Percentiles rank a stretch among this genome's conserved stretches.
These are phyloP conservation scores for Tolypocladium endophyticum DNA, from an alignment of 2,329 filamentous ascomycete species.

Conservation along the genomic window DNA sequence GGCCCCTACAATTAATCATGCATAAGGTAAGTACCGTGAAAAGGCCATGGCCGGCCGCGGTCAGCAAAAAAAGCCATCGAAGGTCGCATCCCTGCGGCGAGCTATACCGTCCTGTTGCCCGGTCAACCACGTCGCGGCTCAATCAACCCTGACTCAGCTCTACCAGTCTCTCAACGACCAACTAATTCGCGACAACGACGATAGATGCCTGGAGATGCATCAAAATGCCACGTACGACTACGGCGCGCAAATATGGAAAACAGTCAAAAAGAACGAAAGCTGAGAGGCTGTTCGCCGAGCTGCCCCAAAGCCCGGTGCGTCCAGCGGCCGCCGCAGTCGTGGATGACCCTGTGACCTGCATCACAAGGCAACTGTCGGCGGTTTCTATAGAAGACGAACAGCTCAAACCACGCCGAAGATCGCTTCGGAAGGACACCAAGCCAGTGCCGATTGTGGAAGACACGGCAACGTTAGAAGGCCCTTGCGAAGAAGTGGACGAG, in stretches of 20 bases:
- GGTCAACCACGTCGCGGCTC: background rate
- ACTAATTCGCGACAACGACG: background rate
- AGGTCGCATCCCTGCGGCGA: no score
- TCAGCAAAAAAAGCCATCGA: background rate
- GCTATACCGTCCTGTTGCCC: background rate
- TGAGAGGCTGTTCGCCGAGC: conserved; percentile 38
- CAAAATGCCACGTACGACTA: conserved; percentile 33
- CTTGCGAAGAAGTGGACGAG: background rate
- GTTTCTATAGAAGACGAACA: conserved; percentile 15
- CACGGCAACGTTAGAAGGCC: background rate
- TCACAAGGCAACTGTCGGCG: conserved; percentile 23
- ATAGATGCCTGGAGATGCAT: background rate
- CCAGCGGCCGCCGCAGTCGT: conserved; percentile 7
- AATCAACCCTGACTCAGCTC: background rate
- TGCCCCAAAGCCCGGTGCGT: conserved; percentile 39
- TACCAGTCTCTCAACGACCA: background rate
- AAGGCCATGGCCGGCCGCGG: no score
- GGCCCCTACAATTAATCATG: no score
- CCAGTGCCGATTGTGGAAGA: conserved; percentile 2
- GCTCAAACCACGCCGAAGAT: conserved; percentile 1
- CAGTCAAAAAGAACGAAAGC: conserved; percentile 33
- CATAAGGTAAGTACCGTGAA: no score
- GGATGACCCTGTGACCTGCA: conserved; percentile 17
- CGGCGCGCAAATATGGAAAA: conserved; percentile 41
- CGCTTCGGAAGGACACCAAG: conserved; percentile 8